A percentile compares a stretch with the other conserved stretches of the same genome.
These are phyloP conservation scores for Aquilaria agallochum DNA, from an alignment of 441 rosid genomes.

Conservation along the genomic window DNA sequence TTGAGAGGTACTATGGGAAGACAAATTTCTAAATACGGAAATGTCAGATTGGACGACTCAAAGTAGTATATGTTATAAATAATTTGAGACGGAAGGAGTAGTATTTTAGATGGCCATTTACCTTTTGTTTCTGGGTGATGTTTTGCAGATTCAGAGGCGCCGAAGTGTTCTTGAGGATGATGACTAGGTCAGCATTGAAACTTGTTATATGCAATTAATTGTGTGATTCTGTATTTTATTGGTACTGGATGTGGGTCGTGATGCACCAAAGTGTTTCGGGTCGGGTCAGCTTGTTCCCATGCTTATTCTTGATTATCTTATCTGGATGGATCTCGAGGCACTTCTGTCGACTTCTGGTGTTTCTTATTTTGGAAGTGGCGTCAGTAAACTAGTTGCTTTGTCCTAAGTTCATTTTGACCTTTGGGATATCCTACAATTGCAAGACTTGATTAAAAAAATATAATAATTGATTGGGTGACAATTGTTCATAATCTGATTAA, in stretches of 20 bases:
- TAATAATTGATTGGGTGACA: no score
- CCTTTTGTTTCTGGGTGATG: neutral
- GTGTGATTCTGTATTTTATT: neutral
- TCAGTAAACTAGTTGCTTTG: no score
- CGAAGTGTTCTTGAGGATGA: slow-evolving; percentile 84
- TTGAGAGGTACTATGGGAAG: no score
- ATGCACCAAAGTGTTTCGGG: slow-evolving; percentile 3
- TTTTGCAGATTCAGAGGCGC: slow-evolving; percentile 86
- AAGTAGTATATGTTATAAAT: neutral
- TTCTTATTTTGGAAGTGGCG: no score
- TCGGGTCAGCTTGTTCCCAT: neutral
- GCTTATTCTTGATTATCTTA: neutral
- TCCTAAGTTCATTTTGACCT: no score
- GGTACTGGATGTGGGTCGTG: slow-evolving; percentile 1
- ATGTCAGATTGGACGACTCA: neutral
- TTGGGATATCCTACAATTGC: no score
- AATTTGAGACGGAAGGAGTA: no score
- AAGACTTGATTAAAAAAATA: no score
- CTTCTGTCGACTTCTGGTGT: no score
- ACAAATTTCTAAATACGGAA: no score
- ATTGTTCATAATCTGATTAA: no score
- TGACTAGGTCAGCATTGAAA: slow-evolving; percentile 38
- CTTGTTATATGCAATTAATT: neutral
- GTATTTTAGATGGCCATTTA: neutral
- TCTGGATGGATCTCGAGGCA: neutral